phyloP scores from a whole-genome alignment of 2,329 filamentous ascomycete species.

The Pseudopyricularia cyperi region DNA sequence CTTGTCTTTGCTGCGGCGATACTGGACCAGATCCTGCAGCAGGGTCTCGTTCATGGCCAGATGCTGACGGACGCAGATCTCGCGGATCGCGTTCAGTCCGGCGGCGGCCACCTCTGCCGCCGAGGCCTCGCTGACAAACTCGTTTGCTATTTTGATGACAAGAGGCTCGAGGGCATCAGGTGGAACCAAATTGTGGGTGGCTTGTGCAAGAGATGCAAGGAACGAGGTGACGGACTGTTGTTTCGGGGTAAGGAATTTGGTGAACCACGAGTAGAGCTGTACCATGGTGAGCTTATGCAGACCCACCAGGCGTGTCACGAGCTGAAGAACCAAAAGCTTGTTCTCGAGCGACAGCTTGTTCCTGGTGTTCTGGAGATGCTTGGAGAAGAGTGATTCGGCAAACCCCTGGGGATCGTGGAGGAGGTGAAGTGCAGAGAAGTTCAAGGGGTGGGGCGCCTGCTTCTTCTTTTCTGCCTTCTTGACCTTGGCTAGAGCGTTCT shows the following conservation, averaged over 20 bases:
- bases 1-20: conserved; percentile 96
- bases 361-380: conserved; percentile 80
- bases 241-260: conserved; percentile 78
- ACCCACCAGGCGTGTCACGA: conserved; percentile 83
- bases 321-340: conserved; percentile 77
- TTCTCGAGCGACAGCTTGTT: conserved; percentile 77
- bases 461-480: conserved; percentile 82
- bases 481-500: conserved; percentile 69
- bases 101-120: conserved; percentile 84
- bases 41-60: conserved; percentile 93
- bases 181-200: conserved; percentile 80
- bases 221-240: conserved; percentile 89
- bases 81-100: conserved; percentile 86
- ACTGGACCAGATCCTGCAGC: conserved; percentile 91
- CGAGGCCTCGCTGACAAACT: conserved; percentile 92
- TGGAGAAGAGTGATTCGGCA: conserved; percentile 77
- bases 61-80: conserved; percentile 85
- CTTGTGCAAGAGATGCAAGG: conserved; percentile 82
- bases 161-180: conserved; percentile 86
- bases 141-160: conserved; percentile 90
- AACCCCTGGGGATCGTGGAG: conserved; percentile 92
- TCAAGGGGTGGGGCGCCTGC: conserved; percentile 72
- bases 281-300: conserved; percentile 86
- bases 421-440: conserved; percentile 91
- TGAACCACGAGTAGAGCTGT: conserved; percentile 89